Evolutionary conservation across 805 yeast species (phyloP).

Genomic region (Starmerella scarabaei): DNA sequence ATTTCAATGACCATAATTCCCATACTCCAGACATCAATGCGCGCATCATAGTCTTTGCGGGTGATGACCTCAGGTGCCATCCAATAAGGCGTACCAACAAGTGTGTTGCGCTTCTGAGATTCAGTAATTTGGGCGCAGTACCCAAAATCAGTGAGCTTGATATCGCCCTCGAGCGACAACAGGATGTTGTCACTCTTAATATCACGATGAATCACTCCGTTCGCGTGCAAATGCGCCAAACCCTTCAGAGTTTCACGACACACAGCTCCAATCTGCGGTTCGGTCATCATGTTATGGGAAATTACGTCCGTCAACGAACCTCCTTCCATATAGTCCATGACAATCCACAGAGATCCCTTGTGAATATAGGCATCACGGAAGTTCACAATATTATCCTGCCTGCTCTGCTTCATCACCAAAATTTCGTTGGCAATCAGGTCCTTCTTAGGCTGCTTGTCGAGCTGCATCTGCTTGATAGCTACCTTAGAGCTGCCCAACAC

Average conservation of each 20-base stretch:
- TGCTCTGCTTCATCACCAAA: constrained; percentile 84
- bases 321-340: constrained; percentile 99
- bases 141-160: constrained; percentile 89
- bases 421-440: constrained; percentile 92
- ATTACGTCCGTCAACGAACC: constrained; percentile 94
- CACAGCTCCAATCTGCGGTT: constrained; percentile 89
- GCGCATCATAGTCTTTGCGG: constrained; percentile 88
- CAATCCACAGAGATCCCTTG: constrained; percentile 62
- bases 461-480: constrained; percentile 93
- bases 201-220: constrained; percentile 91
- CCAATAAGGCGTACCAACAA: constrained; percentile 99
- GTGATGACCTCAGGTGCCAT: constrained; percentile 99
- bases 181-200: constrained; percentile 90
- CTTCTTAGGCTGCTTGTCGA: constrained; percentile 89
- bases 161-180: constrained; percentile 69
- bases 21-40: constrained; percentile 94
- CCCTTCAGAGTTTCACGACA: constrained; percentile 85
- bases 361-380: constrained; percentile 78
- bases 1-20: constrained; percentile 98
- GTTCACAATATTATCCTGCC: constrained; percentile 86
- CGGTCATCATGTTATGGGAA: constrained; percentile 72
- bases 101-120: constrained; percentile 74
- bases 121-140: constrained; percentile 91
- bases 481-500: constrained; percentile 37
- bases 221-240: constrained; percentile 71